phyloP scores from a whole-genome alignment of 2,329 filamentous ascomycete genomes.

The Fusarium sp. region DNA sequence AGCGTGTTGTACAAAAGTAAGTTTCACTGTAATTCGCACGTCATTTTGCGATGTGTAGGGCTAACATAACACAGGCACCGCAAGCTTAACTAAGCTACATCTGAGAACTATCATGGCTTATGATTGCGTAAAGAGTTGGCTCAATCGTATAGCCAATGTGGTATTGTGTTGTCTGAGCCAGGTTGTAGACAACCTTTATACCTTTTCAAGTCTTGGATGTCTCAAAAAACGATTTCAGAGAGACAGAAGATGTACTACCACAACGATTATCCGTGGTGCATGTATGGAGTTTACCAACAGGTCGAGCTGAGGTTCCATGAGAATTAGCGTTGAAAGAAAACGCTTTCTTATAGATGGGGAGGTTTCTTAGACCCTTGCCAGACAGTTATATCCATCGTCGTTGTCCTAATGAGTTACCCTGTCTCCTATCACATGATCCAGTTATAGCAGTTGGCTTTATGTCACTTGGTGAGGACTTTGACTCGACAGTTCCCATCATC shows the following conservation, averaged over 20 bases:
- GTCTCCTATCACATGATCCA: too few relatives aligned
- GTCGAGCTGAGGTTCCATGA: neutral
- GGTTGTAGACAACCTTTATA: neutral
- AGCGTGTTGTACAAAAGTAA: conserved; percentile 81
- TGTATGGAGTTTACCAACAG: neutral
- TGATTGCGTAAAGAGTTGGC: neutral
- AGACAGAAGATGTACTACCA: neutral
- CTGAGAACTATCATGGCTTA: neutral
- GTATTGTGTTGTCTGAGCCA: neutral
- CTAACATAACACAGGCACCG: conserved; percentile 39
- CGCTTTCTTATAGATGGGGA: conserved; percentile 1
- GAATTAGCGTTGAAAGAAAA: conserved; percentile 1
- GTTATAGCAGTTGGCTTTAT: neutral
- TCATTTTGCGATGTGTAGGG: neutral
- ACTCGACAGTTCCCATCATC: neutral
- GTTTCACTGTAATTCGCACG: conserved; percentile 34
- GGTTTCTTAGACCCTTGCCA: neutral
- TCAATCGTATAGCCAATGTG: neutral
- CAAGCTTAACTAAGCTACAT: conserved; percentile 19
- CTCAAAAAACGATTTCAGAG: neutral
- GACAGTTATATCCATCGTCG: neutral
- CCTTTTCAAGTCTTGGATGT: neutral
- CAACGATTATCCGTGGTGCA: neutral
- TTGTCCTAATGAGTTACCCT: neutral
- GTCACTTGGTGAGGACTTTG: neutral